Conservation (phyloP, 2,329 filamentous ascomycete species). For the Chaetomiaceae sp. region DNA sequence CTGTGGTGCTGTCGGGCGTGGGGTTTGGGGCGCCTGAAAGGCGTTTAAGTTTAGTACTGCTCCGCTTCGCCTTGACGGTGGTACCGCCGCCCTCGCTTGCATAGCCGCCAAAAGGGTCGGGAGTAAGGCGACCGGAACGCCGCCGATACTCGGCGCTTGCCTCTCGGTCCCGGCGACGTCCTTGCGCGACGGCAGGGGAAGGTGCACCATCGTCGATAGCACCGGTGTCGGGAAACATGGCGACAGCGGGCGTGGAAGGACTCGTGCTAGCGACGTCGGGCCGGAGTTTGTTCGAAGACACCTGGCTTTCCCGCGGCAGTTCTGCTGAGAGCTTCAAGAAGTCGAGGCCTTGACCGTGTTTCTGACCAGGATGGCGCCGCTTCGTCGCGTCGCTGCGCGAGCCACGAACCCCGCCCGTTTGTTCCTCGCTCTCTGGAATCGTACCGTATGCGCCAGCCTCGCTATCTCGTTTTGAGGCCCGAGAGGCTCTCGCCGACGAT, state of each 20-base stretch:
- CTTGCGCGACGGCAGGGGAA: slow-evolving; percentile 63
- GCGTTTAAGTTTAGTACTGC: slow-evolving; percentile 55
- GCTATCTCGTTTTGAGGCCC: slow-evolving; percentile 46
- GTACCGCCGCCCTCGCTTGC: slow-evolving; percentile 24
- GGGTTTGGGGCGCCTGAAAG: slow-evolving; percentile 48
- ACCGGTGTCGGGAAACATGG: slow-evolving; percentile 32
- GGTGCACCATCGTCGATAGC: slow-evolving; percentile 62
- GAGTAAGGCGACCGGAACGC: slow-evolving; percentile 46
- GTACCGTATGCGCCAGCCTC: slow-evolving; percentile 38
- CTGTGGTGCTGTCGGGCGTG: slow-evolving; percentile 34
- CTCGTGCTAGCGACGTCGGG: slow-evolving; percentile 16
- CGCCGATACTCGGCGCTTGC: slow-evolving; percentile 45
- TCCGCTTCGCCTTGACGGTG: slow-evolving; percentile 46
- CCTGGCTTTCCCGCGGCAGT: slow-evolving; percentile 18
- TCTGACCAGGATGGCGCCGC: slow-evolving; percentile 13
- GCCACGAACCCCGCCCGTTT: slow-evolving; percentile 11
- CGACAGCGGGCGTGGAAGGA: slow-evolving; percentile 20
- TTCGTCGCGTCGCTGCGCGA: slow-evolving; percentile 17
- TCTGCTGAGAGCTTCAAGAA: slow-evolving; percentile 22
- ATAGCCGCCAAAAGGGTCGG: slow-evolving; percentile 42
- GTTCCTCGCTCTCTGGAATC: slow-evolving; percentile 31
- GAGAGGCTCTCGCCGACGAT: slow-evolving; percentile 46
- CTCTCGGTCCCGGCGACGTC: slow-evolving; percentile 47
- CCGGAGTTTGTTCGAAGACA: slow-evolving; percentile 15
- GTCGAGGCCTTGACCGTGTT: slow-evolving; percentile 19